These are phyloP conservation scores for Pilasporangium apinafurcum DNA, from an alignment of 352 stramenopile genomes.

Conservation along the genomic window DNA sequence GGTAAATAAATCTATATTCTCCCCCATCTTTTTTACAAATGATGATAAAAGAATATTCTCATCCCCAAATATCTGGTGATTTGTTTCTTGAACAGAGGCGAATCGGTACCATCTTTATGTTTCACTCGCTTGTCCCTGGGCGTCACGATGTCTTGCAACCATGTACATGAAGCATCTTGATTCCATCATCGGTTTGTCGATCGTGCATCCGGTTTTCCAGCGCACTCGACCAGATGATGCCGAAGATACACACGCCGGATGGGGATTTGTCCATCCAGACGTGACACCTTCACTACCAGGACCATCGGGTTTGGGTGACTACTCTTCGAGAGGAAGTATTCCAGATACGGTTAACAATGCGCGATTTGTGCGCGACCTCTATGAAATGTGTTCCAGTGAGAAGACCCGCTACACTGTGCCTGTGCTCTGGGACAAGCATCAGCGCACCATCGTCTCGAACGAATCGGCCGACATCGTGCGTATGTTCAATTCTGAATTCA, in stretches of 20 bases:
- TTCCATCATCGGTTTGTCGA: slow-evolving; percentile 89
- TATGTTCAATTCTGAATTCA: slow-evolving; percentile 85
- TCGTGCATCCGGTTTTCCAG: slow-evolving; percentile 88
- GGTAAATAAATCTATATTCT: slow-evolving; percentile 9
- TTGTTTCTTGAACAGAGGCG: slow-evolving; percentile 18
- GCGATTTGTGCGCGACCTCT: slow-evolving; percentile 69
- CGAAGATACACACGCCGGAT: slow-evolving; percentile 65
- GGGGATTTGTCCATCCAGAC: slow-evolving; percentile 65
- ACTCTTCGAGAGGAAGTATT: slow-evolving; percentile 57
- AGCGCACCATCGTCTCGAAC: slow-evolving; percentile 91
- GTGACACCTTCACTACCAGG: slow-evolving; percentile 56
- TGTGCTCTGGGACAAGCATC: slow-evolving; percentile 88
- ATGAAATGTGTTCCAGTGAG: slow-evolving; percentile 63
- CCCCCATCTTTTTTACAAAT: no score
- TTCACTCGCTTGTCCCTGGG: slow-evolving; percentile 92
- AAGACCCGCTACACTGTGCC: slow-evolving; percentile 87
- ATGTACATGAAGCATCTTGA: slow-evolving; percentile 93
- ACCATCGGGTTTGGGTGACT: slow-evolving; percentile 52
- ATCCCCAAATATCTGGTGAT: neutral
- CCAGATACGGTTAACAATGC: slow-evolving; percentile 62
- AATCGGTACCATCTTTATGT: slow-evolving; percentile 94
- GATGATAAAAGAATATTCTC: no score
- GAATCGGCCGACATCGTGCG: slow-evolving; percentile 93
- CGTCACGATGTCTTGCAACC: slow-evolving; percentile 74
- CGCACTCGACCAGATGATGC: slow-evolving; percentile 64